These are phyloP conservation scores for Lactifluus rugatus DNA, from an alignment of 768 basidiomycete species.

Conservation along the genomic window DNA sequence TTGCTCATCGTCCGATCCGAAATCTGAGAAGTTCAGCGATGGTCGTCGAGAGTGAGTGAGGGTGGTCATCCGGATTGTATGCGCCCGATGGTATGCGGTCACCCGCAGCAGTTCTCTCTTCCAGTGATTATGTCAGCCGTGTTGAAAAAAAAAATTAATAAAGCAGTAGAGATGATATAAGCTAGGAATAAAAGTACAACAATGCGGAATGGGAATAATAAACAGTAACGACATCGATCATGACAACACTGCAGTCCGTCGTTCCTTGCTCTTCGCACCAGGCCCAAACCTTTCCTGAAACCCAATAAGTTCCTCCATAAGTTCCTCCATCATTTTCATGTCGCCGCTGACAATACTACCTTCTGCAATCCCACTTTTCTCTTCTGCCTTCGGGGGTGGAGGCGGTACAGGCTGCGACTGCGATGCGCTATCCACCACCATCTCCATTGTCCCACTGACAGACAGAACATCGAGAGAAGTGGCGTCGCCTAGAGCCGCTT, in stretches of 20 bases:
- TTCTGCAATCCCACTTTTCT: slow-evolving; percentile 7
- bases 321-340: slow-evolving; percentile 78
- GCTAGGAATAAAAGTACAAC: slow-evolving; percentile 20
- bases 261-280: slow-evolving; percentile 34
- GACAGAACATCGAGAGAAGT: slow-evolving; percentile 5
- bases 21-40: slow-evolving; percentile 30
- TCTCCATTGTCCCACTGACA: slow-evolving; percentile 24
- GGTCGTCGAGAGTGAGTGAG: slow-evolving; percentile 12
- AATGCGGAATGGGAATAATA: background rate
- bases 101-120: too few species aligned
- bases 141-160: background rate
- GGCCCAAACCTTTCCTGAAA: slow-evolving; percentile 87
- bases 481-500: slow-evolving; percentile 38
- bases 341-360: background rate
- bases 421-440: slow-evolving; percentile 27
- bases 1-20: slow-evolving; percentile 33
- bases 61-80: slow-evolving; percentile 7
- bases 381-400: slow-evolving; percentile 20
- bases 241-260: slow-evolving; percentile 26
- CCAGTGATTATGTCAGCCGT: background rate
- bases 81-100: background rate
- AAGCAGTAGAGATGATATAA: slow-evolving; percentile 17
- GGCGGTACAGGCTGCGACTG: slow-evolving; percentile 18
- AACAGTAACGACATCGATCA: slow-evolving; percentile 17
- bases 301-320: slow-evolving; percentile 80